Percentiles rank a stretch among this genome's conserved stretches.
phyloP scores from a whole-genome alignment of 1,139 yeast genomes.

The Yamadazyma atlantica region DNA sequence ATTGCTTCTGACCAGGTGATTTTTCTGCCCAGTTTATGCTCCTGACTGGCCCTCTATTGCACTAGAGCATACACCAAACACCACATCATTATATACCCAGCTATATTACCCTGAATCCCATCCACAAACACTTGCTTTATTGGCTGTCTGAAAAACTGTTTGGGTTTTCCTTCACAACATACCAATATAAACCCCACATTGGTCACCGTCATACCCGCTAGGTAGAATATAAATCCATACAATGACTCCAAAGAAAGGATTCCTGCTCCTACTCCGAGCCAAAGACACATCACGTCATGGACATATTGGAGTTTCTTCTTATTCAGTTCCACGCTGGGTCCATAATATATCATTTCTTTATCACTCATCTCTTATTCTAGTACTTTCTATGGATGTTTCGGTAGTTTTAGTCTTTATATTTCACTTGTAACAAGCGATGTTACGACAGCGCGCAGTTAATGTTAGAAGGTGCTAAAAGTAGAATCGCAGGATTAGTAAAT shows the following conservation, averaged over 20 bases:
- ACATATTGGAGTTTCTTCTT: conserved; percentile 47
- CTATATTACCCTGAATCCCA: conserved; percentile 56
- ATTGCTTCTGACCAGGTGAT: too few species aligned
- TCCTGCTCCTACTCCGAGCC: conserved; percentile 73
- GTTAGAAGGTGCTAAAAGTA: too few species aligned
- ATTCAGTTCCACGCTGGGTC: conserved; percentile 33
- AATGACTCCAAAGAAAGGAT: conserved; percentile 65
- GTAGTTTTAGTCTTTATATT: too few species aligned
- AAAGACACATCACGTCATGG: conserved; percentile 65
- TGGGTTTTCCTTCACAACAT: conserved; percentile 44
- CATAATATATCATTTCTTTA: conserved; percentile 16
- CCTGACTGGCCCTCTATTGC: conserved; percentile 18
- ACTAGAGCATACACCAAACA: conserved; percentile 73
- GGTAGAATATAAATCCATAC: conserved; percentile 61
- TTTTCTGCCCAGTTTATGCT: too few species aligned
- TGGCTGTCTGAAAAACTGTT: conserved; percentile 52
- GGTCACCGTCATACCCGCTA: conserved; percentile 46
- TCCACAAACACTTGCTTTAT: conserved; percentile 55
- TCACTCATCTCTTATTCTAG: too few species aligned
- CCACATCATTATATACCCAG: conserved; percentile 84
- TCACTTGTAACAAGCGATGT: too few species aligned
- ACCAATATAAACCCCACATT: conserved; percentile 42
- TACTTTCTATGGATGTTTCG: too few species aligned
- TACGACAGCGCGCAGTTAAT: too few species aligned
- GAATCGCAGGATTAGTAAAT: too few species aligned